A percentile compares a stretch with the other conserved stretches of the same genome.
Evolutionary conservation across 176 grass and related monocot genomes (phyloP).

Genomic region (Avena eriantha): DNA sequence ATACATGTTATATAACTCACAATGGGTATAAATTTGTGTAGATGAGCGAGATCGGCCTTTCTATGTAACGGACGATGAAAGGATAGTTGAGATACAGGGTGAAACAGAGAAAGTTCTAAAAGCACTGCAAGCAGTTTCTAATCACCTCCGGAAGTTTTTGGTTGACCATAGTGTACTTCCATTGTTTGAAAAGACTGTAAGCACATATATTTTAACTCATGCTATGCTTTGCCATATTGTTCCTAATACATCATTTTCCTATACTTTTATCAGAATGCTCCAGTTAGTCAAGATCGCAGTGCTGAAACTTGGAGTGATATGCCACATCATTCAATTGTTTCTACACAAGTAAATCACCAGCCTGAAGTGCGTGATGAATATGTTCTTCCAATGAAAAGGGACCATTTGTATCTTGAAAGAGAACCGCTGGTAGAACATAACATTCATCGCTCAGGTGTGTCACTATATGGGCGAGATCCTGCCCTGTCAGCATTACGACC

Average conservation of each 20-base stretch:
- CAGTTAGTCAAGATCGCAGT: slow-evolving; percentile 55
- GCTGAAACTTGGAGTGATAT: slow-evolving; percentile 63
- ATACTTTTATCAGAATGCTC: slow-evolving; percentile 51
- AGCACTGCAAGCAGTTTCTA: slow-evolving; percentile 79
- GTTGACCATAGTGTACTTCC: slow-evolving; percentile 96
- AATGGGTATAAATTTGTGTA: slow-evolving; percentile 49
- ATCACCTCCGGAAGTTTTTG: slow-evolving; percentile 96
- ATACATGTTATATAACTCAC: slow-evolving; percentile 33
- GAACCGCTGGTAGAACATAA: slow-evolving; percentile 68
- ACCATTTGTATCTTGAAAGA: slow-evolving; percentile 65
- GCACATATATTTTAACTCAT: slow-evolving; percentile 37
- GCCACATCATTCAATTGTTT: slow-evolving; percentile 49
- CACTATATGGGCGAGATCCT: slow-evolving; percentile 90
- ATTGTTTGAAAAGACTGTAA: slow-evolving; percentile 95
- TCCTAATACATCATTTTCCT: background rate
- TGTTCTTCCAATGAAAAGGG: slow-evolving; percentile 67
- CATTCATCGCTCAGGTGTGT: slow-evolving; percentile 67
- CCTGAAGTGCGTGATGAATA: slow-evolving; percentile 64
- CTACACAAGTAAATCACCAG: slow-evolving; percentile 59
- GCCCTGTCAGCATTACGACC: slow-evolving; percentile 68
- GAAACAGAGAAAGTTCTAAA: slow-evolving; percentile 88
- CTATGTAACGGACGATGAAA: slow-evolving; percentile 86
- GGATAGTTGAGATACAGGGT: slow-evolving; percentile 96
- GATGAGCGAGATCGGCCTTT: slow-evolving; percentile 74
- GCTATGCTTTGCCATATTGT: slow-evolving; percentile 23